Evolutionary conservation across 1,284 basidiomycete species (phyloP), one percentile per base, ranked within the genome.

Genomic region (Pulchroboletus neoregius): DNA sequence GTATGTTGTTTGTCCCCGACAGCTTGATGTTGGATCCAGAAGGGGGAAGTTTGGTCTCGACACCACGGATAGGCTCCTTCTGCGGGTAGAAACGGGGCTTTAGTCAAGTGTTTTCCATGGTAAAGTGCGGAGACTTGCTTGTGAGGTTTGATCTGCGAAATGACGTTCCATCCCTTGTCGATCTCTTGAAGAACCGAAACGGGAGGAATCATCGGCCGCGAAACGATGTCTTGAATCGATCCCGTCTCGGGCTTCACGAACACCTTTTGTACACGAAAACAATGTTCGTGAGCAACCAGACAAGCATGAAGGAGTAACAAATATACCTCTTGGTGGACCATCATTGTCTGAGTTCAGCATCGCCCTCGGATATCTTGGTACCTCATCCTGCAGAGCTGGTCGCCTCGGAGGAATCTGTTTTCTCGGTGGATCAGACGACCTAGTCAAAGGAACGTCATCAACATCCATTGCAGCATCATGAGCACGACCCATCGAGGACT

Each of bases 281-380:
- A 23, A 16, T 23, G 6, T 16, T 13, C 11, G 6, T 56, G 6
- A 43, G 34, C 6, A 6, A 26, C 4, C 12, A 33, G 13, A 12
- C 20, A 6, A 15, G 1, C 2, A 28, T 1, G 1, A 5, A 28
- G 0, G 3, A 26, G 11, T 5, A 12, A 40, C 2, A 27, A 31
- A 22, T 3, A 18, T 45, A 65, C 60, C 48, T 48, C 60, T 54
- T 26, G 43, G 28, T 2, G 5, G 43, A 13, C 51, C 50, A 30
- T 62, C 62, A 28, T 52, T 60, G 20, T 58, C 56, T 15, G 57
- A 28, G 13, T 62, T 58, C 6, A 66, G 48, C 71, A 72, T 72
- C 0, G 72, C 72, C 30, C 69, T 57, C 8, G 71, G 70, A 31
- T 68, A 69, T 27, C 65, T 62, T 20, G 71, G 70, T 9, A 63